These are phyloP conservation scores for Trapa incisa DNA, from an alignment of 345 rosid species.

Conservation along the genomic window DNA sequence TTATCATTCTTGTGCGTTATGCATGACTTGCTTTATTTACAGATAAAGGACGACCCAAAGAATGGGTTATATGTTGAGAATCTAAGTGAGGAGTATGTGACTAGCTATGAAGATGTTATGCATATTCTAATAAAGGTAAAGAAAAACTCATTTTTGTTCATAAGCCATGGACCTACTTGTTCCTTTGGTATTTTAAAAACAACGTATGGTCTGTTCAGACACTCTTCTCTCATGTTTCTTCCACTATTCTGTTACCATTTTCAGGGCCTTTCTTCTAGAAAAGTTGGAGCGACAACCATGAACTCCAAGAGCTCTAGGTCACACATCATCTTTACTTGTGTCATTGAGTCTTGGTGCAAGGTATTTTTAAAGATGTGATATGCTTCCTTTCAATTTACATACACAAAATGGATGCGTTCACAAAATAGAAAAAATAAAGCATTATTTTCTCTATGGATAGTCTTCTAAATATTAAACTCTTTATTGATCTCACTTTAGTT, in stretches of 20 bases:
- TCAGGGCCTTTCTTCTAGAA: slow-evolving; percentile 90
- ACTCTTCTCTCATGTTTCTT: neutral
- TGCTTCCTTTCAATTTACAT: neutral
- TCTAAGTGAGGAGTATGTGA: slow-evolving; percentile 78
- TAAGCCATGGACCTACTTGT: neutral
- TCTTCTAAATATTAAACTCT: neutral
- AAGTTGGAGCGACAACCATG: slow-evolving; percentile 89
- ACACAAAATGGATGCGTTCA: neutral
- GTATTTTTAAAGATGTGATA: slow-evolving; percentile 20
- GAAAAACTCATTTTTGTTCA: neutral
- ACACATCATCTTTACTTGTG: slow-evolving; percentile 60
- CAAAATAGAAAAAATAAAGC: neutral
- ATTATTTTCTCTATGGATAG: neutral
- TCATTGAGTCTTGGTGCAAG: slow-evolving; percentile 77
- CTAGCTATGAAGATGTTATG: slow-evolving; percentile 64
- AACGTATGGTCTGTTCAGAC: neutral
- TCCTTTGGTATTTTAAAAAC: neutral
- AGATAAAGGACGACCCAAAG: slow-evolving; percentile 77
- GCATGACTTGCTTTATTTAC: slow-evolving; percentile 13
- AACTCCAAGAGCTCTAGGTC: slow-evolving; percentile 97
- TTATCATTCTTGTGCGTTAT: neutral
- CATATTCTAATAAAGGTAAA: slow-evolving; percentile 83
- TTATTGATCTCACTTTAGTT: neutral
- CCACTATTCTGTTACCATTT: neutral
- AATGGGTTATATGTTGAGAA: slow-evolving; percentile 76